Base-by-base conservation (phyloP, 495 filamentous ascomycete species). In the Trichoderma orchidacearum region DNA sequence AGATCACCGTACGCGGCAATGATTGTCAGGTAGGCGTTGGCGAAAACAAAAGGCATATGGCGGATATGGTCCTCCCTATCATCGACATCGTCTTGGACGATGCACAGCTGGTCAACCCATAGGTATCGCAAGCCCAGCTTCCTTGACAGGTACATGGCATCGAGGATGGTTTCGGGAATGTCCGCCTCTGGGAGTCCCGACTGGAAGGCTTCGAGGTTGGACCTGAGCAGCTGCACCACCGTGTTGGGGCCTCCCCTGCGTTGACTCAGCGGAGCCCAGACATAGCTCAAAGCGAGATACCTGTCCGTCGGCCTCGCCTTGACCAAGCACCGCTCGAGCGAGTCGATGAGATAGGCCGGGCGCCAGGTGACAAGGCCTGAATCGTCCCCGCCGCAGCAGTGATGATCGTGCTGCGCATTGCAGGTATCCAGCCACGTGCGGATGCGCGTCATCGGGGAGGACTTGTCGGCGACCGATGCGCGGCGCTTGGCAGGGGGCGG, bases 61-160 rank as follows among this genome's bases (percentile, higher is more conserved):
- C 54, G 30, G 3, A 68, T 53, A 27, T 63, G 66, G 30, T 35
- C 54, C 8, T 60, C n/a, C 55, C 58, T 60, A 25, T 64, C 61
- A 4, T 60, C 30, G 7, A 27, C 30, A 50, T 68, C 61, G 23
- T 62, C 55, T 31, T 66, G 66, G n/a, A 58, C 53, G 32, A 70
- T 67, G 56, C 67, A 70, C 12, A 64, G 52, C 11, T 54, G 54
- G 45, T 68, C 64, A 12, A 66, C 56, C 64, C 62, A 66, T 18
- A 68, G 56, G 55, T 63, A 66, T 18, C 59, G 54, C 48, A 60
- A 50, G 21, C 57, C 58, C 17, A 62, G 55, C 18, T 53, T 41
- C 17, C 55, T 30, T 28, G 52, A 52, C 18, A 60, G 12, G 17
- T 51, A 55, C 50, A 62, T 55, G 55, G 60, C 62, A 31, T 62